Evolutionary conservation across 345 rosid genomes (phyloP), one percentile per base, ranked within the genome.

Genomic region (Brassica juncea): DNA sequence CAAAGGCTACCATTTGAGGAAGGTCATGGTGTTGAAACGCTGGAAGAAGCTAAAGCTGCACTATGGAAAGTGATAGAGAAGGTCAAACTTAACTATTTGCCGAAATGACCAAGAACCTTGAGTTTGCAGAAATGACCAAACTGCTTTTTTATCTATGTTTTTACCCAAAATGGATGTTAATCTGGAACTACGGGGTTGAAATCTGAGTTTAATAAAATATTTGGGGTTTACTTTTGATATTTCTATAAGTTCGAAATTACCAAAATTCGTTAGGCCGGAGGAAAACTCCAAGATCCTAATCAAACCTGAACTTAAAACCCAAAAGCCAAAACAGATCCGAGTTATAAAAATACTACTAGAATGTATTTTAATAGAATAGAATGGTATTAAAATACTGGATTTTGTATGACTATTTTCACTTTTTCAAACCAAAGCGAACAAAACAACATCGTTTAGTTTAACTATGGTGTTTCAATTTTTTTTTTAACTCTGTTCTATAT

Each of bases 21-120:
- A 68, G 97, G 92, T 37, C 86, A 85, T 12, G 76, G 78, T 12
- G 88, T 95, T 31, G 94, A 93, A 84, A 95, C 94, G n/a, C 63
- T 95, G 34, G 99, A 91, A 79, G 93, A 93, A 85, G 99, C 99
- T 30, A 93, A 95, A 81, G 73, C 87, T 81, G 98, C 98, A 57
- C 72, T 93, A 14, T 73, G 88, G 90, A 91, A 88, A 78, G 84
- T 95, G 74, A 80, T 95, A 67, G 82, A 93, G 32, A 85, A 82
- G 80, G 91, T 92, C 3, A 85, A 79, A 81, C 85, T 91, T 0
- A 85, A 83, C 54, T 85, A 85, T 74, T 23, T 86, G 74, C 89
- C 84, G 70, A 80, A 75, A 71, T 83, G 67, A 75, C 49, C 68
- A 49, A 70, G 47, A 49, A 19, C 69, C 11, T 72, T 4, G 55